Base-by-base conservation (phyloP, 352 stramenopile genomes). In the Phytophthora citrophthora region DNA sequence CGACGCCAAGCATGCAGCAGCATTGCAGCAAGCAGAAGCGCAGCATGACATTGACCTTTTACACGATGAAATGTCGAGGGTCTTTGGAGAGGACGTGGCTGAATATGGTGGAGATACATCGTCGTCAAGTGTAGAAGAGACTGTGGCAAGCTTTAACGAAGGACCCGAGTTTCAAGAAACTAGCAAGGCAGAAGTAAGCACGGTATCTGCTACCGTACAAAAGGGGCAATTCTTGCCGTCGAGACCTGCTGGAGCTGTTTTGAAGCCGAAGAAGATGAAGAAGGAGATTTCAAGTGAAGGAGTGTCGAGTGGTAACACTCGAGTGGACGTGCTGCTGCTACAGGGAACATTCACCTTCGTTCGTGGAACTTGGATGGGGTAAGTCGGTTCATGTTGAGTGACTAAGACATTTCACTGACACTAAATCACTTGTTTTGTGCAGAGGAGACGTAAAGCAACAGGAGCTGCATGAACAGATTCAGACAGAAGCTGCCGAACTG, bases 1-100 rank as follows among this genome's bases (percentile, higher is more conserved):
- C 11, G 54, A 76, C 16, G 51, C 61, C 3, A 62, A 65, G 16
- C 61, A 46, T 1, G 47, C 70, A 23, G 56, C 54, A 18, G 53
- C 66, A 12, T 31, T 58, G 29, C 59, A 83, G 12, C 43, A 70
- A 32, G 36, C 49, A 2, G 50, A 67, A 10, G 64, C 44, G 1
- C 46, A 76, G 18, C 40, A 47, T 13, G 75, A 87, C 2, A 81
- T 89, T 27, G 36, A 79, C n/a, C 38, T 70, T 3, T 56, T 89
- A 24, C 77, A 89, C 46, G 61, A 54, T 32, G 79, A 86, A 41
- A 82, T 87, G 73, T 69, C 70, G 15, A 63, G 20, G 1, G 54
- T 89, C 11, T 89, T 89, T 61, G 77, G 79, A 4, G 73, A 79
- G 26, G 63, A 80, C 27, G 63, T 78, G 13, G 63, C 70, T n/a